Conservation (phyloP, 805 yeast species). For the Debaryomyces tyrocola region DNA sequence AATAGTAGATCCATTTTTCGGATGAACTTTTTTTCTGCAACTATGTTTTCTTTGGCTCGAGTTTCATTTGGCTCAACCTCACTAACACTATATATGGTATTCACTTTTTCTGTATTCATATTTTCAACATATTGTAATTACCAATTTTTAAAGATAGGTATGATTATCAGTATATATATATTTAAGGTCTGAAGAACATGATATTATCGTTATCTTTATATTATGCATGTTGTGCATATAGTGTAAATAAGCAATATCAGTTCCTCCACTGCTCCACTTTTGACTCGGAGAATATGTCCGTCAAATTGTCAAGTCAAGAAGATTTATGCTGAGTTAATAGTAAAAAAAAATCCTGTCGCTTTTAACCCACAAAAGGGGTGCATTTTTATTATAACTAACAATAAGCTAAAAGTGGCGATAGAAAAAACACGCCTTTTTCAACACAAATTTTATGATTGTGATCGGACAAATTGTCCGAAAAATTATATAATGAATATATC, state of each 20-base stretch:
- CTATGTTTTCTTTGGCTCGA: conserved; percentile 27
- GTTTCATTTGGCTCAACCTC: conserved; percentile 37
- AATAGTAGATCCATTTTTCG: conserved; percentile 34
- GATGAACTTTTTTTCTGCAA: conserved; percentile 1
- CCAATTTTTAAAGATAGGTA: not conserved
- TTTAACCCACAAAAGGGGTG: too few relatives aligned
- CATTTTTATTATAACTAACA: too few relatives aligned
- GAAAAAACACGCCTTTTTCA: too few relatives aligned
- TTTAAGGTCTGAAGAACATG: too few relatives aligned
- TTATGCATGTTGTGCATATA: not conserved
- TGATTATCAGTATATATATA: not conserved
- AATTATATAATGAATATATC: too few relatives aligned
- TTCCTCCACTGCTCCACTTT: not conserved
- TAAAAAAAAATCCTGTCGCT: too few relatives aligned
- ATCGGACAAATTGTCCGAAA: not conserved
- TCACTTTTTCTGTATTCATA: conserved; percentile 1
- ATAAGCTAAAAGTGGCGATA: too few relatives aligned
- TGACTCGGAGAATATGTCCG: too few relatives aligned
- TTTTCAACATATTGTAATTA: not conserved
- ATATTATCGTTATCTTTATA: too few relatives aligned
- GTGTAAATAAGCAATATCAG: not conserved
- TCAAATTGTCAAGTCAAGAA: too few relatives aligned
- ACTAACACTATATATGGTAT: conserved; percentile 10
- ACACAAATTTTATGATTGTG: too few relatives aligned
- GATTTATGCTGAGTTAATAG: too few relatives aligned